These are phyloP conservation scores for Epichloe bromicola DNA, from an alignment of 2,329 filamentous ascomycete genomes.

Conservation along the genomic window DNA sequence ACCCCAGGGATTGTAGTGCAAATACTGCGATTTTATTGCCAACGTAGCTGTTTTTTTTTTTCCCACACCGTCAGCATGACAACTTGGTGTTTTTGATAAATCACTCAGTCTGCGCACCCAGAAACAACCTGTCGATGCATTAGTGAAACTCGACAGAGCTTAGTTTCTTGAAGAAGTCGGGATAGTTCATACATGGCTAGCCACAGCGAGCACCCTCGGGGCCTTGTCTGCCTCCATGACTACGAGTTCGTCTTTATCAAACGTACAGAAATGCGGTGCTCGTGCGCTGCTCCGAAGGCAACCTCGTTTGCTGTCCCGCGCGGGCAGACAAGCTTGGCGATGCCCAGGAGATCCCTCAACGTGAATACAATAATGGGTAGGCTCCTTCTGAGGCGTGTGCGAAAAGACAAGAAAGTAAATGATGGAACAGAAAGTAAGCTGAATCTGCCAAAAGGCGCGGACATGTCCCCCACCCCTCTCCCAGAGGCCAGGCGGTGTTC, in stretches of 20 bases:
- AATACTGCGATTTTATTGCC: slow-evolving; percentile 96
- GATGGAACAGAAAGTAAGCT: too few species aligned
- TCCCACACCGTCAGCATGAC: not conserved
- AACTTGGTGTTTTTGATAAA: not conserved
- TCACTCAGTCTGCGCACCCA: slow-evolving; percentile 18
- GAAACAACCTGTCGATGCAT: slow-evolving; percentile 26
- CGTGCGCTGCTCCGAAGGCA: not conserved
- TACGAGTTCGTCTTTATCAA: not conserved
- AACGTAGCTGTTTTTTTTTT: slow-evolving; percentile 56
- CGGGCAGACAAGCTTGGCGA: too few species aligned
- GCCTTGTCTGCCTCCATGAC: slow-evolving; percentile 25
- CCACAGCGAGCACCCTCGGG: slow-evolving; percentile 67
- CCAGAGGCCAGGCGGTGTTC: not conserved
- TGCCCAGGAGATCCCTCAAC: too few species aligned
- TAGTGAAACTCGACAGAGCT: too few species aligned
- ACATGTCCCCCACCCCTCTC: too few species aligned
- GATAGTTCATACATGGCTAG: slow-evolving; percentile 73
- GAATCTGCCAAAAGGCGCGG: not conserved
- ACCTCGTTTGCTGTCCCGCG: not conserved
- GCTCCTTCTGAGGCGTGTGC: too few species aligned
- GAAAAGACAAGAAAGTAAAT: too few species aligned
- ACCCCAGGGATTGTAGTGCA: slow-evolving; percentile 84
- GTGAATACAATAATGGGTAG: too few species aligned
- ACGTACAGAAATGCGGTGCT: too few species aligned
- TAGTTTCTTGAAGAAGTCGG: not conserved